Percentiles rank a stretch among this genome's conserved stretches.
Conservation (phyloP, 306 rosid genomes). For the Sophora flavescens region DNA sequence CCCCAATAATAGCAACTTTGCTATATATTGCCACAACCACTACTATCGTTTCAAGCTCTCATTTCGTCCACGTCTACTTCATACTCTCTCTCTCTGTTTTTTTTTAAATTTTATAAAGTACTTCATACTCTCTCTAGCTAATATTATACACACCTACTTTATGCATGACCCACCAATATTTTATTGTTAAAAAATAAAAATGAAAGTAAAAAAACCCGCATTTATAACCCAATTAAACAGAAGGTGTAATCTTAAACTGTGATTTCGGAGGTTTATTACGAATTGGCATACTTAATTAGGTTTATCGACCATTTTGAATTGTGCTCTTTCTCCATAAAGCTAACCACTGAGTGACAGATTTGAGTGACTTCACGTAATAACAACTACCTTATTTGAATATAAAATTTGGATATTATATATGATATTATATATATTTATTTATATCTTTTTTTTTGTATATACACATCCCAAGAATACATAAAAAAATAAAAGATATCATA, state of each 20-base stretch:
- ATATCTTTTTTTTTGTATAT: too few species aligned
- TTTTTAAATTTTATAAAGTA: too few species aligned
- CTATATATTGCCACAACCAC: not conserved
- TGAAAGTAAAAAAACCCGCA: not conserved
- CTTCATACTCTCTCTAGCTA: not conserved
- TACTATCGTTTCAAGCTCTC: not conserved
- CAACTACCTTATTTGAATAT: too few species aligned
- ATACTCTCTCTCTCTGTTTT: not conserved
- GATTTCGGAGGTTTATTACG: conserved; percentile 25
- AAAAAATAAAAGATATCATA: too few species aligned
- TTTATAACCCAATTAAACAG: conserved; percentile 28
- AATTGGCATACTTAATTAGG: conserved; percentile 29
- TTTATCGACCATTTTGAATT: conserved; percentile 46
- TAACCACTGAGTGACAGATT: conserved; percentile 22
- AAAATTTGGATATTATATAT: too few species aligned
- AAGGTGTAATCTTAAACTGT: conserved; percentile 5
- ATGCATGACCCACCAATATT: not conserved
- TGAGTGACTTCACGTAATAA: conserved; percentile 27
- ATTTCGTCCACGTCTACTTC: conserved; percentile 18
- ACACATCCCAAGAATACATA: too few species aligned
- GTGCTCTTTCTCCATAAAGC: conserved; percentile 2
- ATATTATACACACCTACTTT: not conserved
- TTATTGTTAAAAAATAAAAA: not conserved
- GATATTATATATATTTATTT: too few species aligned
- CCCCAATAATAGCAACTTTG: conserved; percentile 9